A percentile compares a stretch with the other conserved stretches of the same genome.
phyloP scores from a whole-genome alignment of 2,329 filamentous ascomycete genomes.

The Drechslera avenae region DNA sequence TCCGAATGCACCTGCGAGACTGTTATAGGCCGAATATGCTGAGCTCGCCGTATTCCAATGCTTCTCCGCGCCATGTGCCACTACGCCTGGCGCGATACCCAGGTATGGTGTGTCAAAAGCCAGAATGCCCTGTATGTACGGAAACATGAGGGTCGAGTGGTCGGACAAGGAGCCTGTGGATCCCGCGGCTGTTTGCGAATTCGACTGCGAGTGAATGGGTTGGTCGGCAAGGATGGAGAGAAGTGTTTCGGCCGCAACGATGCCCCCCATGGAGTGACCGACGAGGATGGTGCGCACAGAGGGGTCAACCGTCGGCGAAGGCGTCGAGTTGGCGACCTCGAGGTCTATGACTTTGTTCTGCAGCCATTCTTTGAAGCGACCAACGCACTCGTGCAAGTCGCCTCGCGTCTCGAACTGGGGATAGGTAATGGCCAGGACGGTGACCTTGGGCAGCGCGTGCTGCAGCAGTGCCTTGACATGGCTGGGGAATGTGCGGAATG shows the following conservation, averaged over 20 bases:
- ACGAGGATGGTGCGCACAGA: conserved; percentile 81
- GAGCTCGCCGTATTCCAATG: conserved; percentile 78
- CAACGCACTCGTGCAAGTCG: conserved; percentile 72
- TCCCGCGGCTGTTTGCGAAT: conserved; percentile 37
- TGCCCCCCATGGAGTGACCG: conserved; percentile 87
- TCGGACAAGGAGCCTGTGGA: conserved; percentile 39
- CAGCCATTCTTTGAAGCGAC: conserved; percentile 79
- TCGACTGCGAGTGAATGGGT: conserved; percentile 44
- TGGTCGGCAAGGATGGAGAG: conserved; percentile 70
- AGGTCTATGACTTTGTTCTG: conserved; percentile 92
- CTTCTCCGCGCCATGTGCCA: conserved; percentile 84
- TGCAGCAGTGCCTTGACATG: conserved; percentile 70
- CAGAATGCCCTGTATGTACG: conserved; percentile 85
- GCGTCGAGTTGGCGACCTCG: conserved; percentile 79
- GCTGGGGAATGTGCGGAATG: conserved; percentile 77
- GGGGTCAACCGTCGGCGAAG: conserved; percentile 84
- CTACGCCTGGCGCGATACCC: conserved; percentile 78
- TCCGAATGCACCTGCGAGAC: conserved; percentile 67
- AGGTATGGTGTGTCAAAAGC: conserved; percentile 95
- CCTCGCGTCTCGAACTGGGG: conserved; percentile 83
- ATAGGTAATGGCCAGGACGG: conserved; percentile 72
- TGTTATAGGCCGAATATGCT: conserved; percentile 70
- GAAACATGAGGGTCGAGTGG: conserved; percentile 80
- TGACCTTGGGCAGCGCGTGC: conserved; percentile 69
- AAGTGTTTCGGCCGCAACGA: conserved; percentile 88